Evolutionary conservation across 1,284 basidiomycete genomes (phyloP), one percentile per base, ranked within the genome.

Genomic region (Mycena sp.): DNA sequence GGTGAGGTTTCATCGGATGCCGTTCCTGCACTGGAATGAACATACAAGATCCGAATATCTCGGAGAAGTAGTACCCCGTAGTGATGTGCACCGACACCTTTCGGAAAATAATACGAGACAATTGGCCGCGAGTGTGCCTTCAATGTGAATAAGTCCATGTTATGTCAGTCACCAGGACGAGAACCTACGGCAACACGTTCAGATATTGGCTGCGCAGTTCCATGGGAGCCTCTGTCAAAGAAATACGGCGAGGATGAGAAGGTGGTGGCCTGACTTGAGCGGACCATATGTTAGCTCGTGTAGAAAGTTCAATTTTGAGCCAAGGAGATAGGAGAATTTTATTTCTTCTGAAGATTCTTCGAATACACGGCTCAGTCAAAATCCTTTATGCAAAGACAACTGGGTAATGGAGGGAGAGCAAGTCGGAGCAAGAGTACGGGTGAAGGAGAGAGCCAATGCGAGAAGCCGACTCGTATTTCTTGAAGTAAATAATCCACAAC

Each of bases 1-100:
- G 87, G 67, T 98, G 95, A 1, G 97, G 97, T 74, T 99, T 98
- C 97, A 99, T 99, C 3, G 97, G 98, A 81, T 99, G 97, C 46
- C 92, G 86, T 85, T 98, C 95, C 93, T 96, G 74, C 29, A n/a
- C n/a, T n/a, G n/a, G n/a, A n/a, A n/a, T n/a, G n/a, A n/a, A n/a
- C n/a, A n/a, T n/a, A n/a, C n/a, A n/a, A n/a, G n/a, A n/a, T n/a
- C n/a, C n/a, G n/a, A n/a, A n/a, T n/a, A n/a, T n/a, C n/a, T n/a
- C n/a, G n/a, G n/a, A 61, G 37, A 61, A 59, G 35, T 35, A 52
- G 78, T 80, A 96, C 96, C 64, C 96, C 96, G 80, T 96, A 98
- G 75, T 98, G 96, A 76, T 96, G 95, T 70, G 95, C 91, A 2
- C 98, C 98, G 3, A 99, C 94, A 57, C 93, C 93, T 76, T 93